Conservation (phyloP, 1,284 basidiomycete species). For the Meira nashicola region DNA sequence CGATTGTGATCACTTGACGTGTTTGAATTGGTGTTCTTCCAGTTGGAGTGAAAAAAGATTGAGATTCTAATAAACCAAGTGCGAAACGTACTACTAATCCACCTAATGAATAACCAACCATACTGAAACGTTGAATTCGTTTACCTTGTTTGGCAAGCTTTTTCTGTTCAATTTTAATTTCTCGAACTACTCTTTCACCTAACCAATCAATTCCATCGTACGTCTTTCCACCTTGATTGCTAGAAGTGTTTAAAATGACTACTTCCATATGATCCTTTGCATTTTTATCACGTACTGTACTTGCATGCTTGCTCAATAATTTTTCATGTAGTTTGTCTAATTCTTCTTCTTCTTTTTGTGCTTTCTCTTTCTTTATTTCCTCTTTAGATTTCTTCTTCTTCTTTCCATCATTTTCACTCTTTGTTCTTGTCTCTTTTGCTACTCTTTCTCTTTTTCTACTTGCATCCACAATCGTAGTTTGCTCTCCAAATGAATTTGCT, state of each 20-base stretch:
- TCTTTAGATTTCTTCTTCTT: neutral
- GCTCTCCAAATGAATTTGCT: conserved; percentile 50
- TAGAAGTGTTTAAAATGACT: conserved; percentile 59
- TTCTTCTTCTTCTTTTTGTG: neutral
- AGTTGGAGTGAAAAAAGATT: conserved; percentile 23
- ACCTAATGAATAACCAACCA: conserved; percentile 66
- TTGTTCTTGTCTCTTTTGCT: conserved; percentile 3
- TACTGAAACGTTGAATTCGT: conserved; percentile 23
- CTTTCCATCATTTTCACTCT: neutral
- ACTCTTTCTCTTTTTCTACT: neutral
- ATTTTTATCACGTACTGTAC: neutral
- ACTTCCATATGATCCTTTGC: conserved; percentile 39
- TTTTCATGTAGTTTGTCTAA: neutral
- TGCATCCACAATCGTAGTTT: conserved; percentile 13
- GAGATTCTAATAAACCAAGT: conserved; percentile 66
- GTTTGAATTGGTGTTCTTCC: neutral
- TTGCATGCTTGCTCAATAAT: neutral
- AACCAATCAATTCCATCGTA: conserved; percentile 74
- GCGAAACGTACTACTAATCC: conserved; percentile 74
- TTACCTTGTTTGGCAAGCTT: conserved; percentile 17
- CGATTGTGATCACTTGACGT: conserved; percentile 76
- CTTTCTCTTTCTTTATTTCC: conserved; percentile 3
- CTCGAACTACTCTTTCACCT: conserved; percentile 65
- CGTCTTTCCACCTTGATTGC: conserved; percentile 62
- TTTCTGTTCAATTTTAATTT: conserved; percentile 54